phyloP scores from a whole-genome alignment of 169 alveolate genomes.

The Plasmodium gonderi region DNA sequence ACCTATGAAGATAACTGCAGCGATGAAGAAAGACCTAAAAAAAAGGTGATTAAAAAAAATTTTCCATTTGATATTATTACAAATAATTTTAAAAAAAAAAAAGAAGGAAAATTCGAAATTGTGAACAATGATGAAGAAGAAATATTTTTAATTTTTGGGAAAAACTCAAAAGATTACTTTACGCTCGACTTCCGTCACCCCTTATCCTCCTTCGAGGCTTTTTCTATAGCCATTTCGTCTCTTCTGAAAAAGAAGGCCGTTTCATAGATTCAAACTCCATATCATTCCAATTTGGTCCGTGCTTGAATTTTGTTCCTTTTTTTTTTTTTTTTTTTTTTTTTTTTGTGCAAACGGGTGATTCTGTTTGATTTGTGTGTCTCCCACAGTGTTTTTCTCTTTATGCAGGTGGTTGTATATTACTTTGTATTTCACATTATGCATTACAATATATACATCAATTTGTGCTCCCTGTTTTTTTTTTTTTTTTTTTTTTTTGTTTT shows the following conservation, averaged over 20 bases:
- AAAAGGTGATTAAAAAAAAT: slow-evolving; percentile 17
- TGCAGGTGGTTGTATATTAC: too few species aligned
- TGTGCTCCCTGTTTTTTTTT: background rate
- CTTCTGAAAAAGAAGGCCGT: slow-evolving; percentile 80
- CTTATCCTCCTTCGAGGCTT: slow-evolving; percentile 81
- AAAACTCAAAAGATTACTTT: slow-evolving; percentile 79
- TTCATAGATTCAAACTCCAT: slow-evolving; percentile 71
- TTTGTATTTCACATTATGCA: background rate
- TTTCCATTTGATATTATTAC: slow-evolving; percentile 75
- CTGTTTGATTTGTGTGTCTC: background rate
- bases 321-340: background rate
- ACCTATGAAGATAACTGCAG: background rate
- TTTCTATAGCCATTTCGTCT: slow-evolving; percentile 80
- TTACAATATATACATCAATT: too few species aligned
- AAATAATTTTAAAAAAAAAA: slow-evolving; percentile 46
- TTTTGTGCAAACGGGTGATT: too few species aligned
- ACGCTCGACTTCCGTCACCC: slow-evolving; percentile 85
- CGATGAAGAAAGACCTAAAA: slow-evolving; percentile 1
- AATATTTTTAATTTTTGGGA: slow-evolving; percentile 80
- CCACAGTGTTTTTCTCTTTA: too few species aligned
- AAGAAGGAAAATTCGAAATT: slow-evolving; percentile 55
- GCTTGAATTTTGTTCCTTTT: background rate
- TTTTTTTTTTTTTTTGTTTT: background rate
- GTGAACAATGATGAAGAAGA: slow-evolving; percentile 73
- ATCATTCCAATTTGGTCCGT: background rate